These are phyloP conservation scores for Aspergillus sergii DNA, from an alignment of 2,329 filamentous ascomycete genomes.

Conservation along the genomic window DNA sequence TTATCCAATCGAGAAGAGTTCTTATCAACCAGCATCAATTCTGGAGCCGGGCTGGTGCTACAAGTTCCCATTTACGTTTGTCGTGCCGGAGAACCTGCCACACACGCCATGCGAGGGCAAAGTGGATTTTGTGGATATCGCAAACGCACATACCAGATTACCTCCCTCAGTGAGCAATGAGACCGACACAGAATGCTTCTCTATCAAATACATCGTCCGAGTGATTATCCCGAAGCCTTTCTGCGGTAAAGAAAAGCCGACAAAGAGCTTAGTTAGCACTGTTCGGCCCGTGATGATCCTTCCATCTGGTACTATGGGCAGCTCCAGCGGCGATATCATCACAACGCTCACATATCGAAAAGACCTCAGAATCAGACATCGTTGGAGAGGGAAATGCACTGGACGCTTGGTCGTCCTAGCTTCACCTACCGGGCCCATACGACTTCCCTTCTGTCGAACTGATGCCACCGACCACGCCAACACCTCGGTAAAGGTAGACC, in stretches of 20 bases:
- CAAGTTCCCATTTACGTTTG: not conserved
- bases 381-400: not conserved
- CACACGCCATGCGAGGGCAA: not conserved
- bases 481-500: not conserved
- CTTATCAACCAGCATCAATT: not conserved
- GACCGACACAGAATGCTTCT: not conserved
- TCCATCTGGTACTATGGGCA: not conserved
- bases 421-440: not conserved
- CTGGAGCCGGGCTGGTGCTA: not conserved
- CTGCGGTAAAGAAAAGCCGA: not conserved
- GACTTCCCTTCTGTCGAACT: not conserved
- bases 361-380: not conserved
- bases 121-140: not conserved
- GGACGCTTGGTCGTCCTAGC: not conserved
- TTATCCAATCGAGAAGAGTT: not conserved
- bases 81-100: not conserved
- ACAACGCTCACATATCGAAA: not conserved
- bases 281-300: not conserved
- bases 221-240: not conserved
- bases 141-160: not conserved
- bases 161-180: not conserved
- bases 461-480: not conserved
- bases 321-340: fast-evolving
- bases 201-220: not conserved
- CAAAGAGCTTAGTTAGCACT: not conserved